Percentiles rank a stretch among this genome's conserved stretches.
Evolutionary conservation across 176 grass and related monocot species (phyloP).

Genomic region (Juncus effusus): DNA sequence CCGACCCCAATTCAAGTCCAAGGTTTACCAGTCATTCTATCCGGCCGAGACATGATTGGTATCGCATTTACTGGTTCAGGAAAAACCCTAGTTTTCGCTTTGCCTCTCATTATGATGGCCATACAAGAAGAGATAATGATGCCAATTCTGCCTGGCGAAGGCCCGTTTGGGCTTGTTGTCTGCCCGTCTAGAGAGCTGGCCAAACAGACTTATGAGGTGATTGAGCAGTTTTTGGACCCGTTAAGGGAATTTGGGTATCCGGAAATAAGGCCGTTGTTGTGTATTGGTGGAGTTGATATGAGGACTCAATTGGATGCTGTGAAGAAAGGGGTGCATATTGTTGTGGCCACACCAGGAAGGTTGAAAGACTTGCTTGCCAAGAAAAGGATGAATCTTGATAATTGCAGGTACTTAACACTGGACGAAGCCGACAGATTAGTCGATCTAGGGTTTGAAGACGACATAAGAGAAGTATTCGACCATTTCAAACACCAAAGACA

Average conservation of each 20-base stretch:
- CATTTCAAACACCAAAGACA: conserved; percentile 94
- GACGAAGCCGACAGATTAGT: conserved; percentile 97
- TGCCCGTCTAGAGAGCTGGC: conserved; percentile 89
- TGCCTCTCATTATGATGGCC: conserved; percentile 73
- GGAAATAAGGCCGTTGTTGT: conserved; percentile 70
- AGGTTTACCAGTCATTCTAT: conserved; percentile 66
- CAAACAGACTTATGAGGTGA: conserved; percentile 79
- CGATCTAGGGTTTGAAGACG: conserved; percentile 94
- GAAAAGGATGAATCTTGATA: conserved; percentile 96
- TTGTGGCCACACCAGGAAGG: conserved; percentile 76
- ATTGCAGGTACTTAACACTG: conserved; percentile 90
- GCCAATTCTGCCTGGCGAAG: conserved; percentile 77
- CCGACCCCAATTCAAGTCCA: conserved; percentile 96
- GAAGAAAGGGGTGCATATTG: conserved; percentile 86
- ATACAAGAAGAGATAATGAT: conserved; percentile 79
- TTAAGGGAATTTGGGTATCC: conserved; percentile 58
- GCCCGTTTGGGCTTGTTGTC: conserved; percentile 74
- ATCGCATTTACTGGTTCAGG: conserved; percentile 84
- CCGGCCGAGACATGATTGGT: conserved; percentile 91
- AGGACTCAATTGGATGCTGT: conserved; percentile 68
- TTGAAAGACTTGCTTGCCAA: conserved; percentile 95
- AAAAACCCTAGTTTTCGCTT: conserved; percentile 80
- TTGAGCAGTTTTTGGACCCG: conserved; percentile 51
- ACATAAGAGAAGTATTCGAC: conserved; percentile 90
- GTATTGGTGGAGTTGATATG: conserved; percentile 88